Percentiles rank a stretch among this genome's conserved stretches.
Evolutionary conservation across 2,329 filamentous ascomycete species (phyloP).

Genomic region (Epichloe brachyelytri): DNA sequence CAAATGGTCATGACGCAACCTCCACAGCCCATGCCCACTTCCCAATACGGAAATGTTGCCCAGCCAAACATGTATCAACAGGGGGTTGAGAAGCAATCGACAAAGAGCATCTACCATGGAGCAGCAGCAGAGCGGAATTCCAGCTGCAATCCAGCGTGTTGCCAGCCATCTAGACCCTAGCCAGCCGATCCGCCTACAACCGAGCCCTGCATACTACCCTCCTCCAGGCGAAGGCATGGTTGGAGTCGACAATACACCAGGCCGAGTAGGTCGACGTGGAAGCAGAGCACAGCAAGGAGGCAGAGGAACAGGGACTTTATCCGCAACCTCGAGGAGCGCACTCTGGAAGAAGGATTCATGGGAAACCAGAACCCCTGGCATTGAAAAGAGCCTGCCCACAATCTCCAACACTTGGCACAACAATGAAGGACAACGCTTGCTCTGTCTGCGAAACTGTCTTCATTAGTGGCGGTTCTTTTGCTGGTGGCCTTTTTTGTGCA

Average conservation of each 20-base stretch:
- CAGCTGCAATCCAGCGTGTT: constrained; percentile 82
- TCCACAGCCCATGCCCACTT: constrained; percentile 50
- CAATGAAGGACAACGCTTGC: neutral
- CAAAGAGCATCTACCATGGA: constrained; percentile 96
- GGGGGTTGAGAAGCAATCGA: constrained; percentile 55
- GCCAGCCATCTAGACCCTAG: constrained; percentile 93
- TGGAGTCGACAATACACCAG: constrained; percentile 43
- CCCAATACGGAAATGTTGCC: constrained; percentile 45
- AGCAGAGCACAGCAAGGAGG: constrained; percentile 54
- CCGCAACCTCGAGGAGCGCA: constrained; percentile 84
- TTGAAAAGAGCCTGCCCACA: constrained; percentile 28
- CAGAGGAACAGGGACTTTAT: constrained; percentile 76
- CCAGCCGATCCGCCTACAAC: constrained; percentile 84
- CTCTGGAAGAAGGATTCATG: constrained; percentile 85
- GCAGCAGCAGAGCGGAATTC: constrained; percentile 84
- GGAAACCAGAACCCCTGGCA: constrained; percentile 52
- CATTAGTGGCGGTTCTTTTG: neutral
- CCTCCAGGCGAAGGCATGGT: constrained; percentile 75
- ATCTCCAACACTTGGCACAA: neutral
- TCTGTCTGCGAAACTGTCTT: neutral
- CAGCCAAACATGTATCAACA: constrained; percentile 50
- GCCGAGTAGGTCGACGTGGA: constrained; percentile 55
- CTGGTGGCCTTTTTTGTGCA: neutral
- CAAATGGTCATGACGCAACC: constrained; percentile 61
- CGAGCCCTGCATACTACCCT: constrained; percentile 93